Conservation (phyloP, 169 alveolate species). For the Babesia divergens region DNA sequence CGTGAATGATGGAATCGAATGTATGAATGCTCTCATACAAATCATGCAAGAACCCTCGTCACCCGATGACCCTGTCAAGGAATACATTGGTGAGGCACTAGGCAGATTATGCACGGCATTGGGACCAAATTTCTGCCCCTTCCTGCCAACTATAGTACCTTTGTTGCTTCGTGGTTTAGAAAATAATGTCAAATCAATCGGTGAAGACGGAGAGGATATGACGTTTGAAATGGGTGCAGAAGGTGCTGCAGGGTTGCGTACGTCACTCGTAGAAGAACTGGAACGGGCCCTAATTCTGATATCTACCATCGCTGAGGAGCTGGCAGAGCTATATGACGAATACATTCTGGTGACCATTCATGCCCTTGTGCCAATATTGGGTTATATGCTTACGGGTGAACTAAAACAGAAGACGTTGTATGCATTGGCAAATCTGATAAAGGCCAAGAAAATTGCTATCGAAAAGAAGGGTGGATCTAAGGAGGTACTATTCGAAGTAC, state of each 20-base stretch:
- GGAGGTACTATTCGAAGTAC: slow-evolving; percentile 68
- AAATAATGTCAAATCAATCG: slow-evolving; percentile 23
- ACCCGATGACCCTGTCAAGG: slow-evolving; percentile 86
- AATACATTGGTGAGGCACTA: slow-evolving; percentile 83
- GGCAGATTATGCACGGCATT: slow-evolving; percentile 85
- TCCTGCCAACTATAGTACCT: slow-evolving; percentile 84
- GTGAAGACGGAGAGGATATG: slow-evolving; percentile 65
- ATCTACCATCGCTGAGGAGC: slow-evolving; percentile 68
- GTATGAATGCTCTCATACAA: slow-evolving; percentile 81
- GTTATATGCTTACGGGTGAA: slow-evolving; percentile 75
- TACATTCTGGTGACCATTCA: slow-evolving; percentile 72
- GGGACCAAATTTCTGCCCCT: slow-evolving; percentile 82
- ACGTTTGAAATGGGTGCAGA: slow-evolving; percentile 74
- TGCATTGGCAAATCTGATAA: slow-evolving; percentile 80
- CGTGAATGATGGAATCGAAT: slow-evolving; percentile 79
- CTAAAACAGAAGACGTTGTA: slow-evolving; percentile 75
- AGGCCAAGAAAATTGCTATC: slow-evolving; percentile 70
- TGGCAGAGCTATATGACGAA: slow-evolving; percentile 71
- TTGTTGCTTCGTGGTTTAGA: slow-evolving; percentile 51
- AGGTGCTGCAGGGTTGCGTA: slow-evolving; percentile 73
- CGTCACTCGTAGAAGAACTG: slow-evolving; percentile 72
- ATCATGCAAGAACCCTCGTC: slow-evolving; percentile 76
- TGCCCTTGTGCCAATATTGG: slow-evolving; percentile 74
- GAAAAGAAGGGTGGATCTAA: slow-evolving; percentile 66
- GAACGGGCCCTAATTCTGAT: slow-evolving; percentile 68